Base-by-base conservation (phyloP, 805 yeast species). In the Tetrapisispora nanseiensis region DNA sequence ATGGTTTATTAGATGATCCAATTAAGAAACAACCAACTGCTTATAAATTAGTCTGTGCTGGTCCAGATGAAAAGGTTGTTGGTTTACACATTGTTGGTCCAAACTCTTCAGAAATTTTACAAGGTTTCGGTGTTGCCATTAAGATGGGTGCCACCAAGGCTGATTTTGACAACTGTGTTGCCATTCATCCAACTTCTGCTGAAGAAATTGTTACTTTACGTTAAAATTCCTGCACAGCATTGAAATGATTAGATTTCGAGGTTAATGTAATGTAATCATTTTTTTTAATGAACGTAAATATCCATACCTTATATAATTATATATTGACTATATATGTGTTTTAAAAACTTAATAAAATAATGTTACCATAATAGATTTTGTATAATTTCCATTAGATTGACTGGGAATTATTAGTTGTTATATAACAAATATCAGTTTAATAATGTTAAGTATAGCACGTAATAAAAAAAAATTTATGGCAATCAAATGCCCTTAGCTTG, bases 131-230 rank as follows among this genome's bases (percentile, higher is more conserved):
- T 46, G 98, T 89, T 42, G 98, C 98, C 39, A 70, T 92, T 50
- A 89, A 89, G 69, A 92, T 92, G 98, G 99, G 99, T 27, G 98
- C 98, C 33, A 92, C 99, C 29, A 92, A 92, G 71, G 77, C 76
- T 36, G 97, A 92, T 63, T 92, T 92, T 51, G 99, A 92, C 67
- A 79, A 70, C 62, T 85, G 94, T 69, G 97, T 92, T 34, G 99
- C 99, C 29, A 92, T 92, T 60, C 99, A 92, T 63, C 99, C 99
- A 49, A 92, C 98, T 2, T 78, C 94, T 51, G 98, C 98, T 33
- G 99, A 92, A 70, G 99, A 92, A 69, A 67, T 92, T 39, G 99
- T 92, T 30, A 92, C 99, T 19, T 47, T 67, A 46, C 58, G 58
- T 48, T 65, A 54, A n/a, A n/a, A n/a, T n/a, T n/a, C n/a, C n/a